Evolutionary conservation across 805 yeast species (phyloP), one percentile per base, ranked within the genome.

Genomic region (Cyberlindnera euphorbiiphila): DNA sequence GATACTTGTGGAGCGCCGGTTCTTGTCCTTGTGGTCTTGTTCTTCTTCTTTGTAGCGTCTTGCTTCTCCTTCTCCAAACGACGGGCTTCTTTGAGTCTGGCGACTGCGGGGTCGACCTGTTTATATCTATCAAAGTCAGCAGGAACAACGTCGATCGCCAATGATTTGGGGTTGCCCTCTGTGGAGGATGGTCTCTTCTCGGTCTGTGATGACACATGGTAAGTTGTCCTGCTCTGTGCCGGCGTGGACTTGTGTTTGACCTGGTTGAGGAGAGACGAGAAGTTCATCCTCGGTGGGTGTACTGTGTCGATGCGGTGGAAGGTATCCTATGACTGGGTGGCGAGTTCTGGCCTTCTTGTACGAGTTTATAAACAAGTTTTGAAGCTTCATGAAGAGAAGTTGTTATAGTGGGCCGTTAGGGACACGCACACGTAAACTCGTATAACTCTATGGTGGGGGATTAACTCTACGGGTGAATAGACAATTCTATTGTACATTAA

Each of bases 101-200:
- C 76, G 8, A 83, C 85, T 4, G 86, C 86, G 0, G 89, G 87
- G 53, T 83, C 91, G 5, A 71, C 65, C 16, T 61, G 56, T 35
- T 67, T 48, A 2, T 42, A 24, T 1, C 32, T 14, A 4, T 13
- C 12, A n/a, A 28, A 36, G 13, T 22, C 42, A 6, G 21, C 19
- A 9, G 47, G 43, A 10, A 39, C 17, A 9, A 34, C 42, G 16
- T 43, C 37, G 14, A 39, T 21, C 5, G 42, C 42, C 2, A 25
- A 9, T 8, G 4, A 10, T 16, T 10, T 5, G 5, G 23, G 28
- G 5, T 9, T 29, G 8, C 11, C 10, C 10, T 19, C 29, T 13
- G 40, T 5, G 18, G 20, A 3, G 21, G 8, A 23, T 25, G 38
- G 6, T 21, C 32, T 23, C 25, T 32, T 22, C 4, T 2, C 15